Evolutionary conservation across 441 rosid genomes (phyloP).

Genomic region (Sinapis alba): DNA sequence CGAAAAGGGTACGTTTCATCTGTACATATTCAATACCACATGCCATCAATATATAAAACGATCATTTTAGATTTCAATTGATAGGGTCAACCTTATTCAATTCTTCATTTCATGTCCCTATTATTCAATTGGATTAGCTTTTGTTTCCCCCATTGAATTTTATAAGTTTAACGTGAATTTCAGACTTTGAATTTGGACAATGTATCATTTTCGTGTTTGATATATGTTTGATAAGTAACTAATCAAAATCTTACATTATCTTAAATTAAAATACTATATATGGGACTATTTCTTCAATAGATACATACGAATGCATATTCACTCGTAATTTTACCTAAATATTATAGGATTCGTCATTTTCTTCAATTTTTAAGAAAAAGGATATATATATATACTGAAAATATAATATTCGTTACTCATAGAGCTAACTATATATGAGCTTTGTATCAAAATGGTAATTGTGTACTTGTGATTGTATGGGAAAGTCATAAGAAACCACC

Average conservation of each 20-base stretch:
- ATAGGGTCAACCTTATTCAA: slow-evolving; percentile 25
- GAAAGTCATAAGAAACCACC: background rate
- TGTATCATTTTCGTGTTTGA: slow-evolving; percentile 3
- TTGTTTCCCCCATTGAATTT: slow-evolving; percentile 18
- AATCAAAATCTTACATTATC: background rate
- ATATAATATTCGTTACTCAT: background rate
- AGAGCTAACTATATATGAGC: background rate
- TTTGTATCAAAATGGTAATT: background rate
- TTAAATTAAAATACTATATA: background rate
- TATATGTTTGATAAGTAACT: background rate
- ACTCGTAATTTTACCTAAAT: background rate
- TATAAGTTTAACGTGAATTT: background rate
- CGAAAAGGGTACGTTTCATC: slow-evolving; percentile 37
- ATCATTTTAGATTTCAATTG: slow-evolving; percentile 4
- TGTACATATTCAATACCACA: slow-evolving; percentile 35
- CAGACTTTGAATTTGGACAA: background rate
- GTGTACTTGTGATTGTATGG: background rate
- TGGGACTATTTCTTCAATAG: background rate
- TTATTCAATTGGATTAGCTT: background rate
- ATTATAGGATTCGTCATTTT: background rate
- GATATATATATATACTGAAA: background rate
- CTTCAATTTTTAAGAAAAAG: background rate
- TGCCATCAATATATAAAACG: slow-evolving; percentile 2
- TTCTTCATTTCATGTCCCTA: slow-evolving; percentile 36
- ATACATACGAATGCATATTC: background rate